These are phyloP conservation scores for Sugiyamaella chiloensis DNA, from an alignment of 805 yeast species.

Conservation along the genomic window DNA sequence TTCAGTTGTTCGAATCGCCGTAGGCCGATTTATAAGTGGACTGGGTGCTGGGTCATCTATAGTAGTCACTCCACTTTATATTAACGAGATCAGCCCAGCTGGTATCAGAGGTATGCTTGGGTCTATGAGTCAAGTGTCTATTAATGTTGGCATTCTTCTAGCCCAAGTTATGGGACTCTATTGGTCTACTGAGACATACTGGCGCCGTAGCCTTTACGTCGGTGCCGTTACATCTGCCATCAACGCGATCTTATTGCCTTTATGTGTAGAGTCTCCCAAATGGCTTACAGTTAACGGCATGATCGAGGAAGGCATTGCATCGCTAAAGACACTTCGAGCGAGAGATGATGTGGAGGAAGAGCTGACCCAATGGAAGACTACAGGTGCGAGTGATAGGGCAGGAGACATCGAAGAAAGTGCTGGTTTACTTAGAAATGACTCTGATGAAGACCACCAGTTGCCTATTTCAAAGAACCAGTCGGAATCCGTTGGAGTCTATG, in stretches of 20 bases:
- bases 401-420: slow-evolving; percentile 3
- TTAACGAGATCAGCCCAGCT: slow-evolving; percentile 76
- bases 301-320: slow-evolving; percentile 41
- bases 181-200: slow-evolving; percentile 61
- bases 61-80: slow-evolving; percentile 78
- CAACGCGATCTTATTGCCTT: slow-evolving; percentile 41
- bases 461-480: too few relatives aligned
- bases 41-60: slow-evolving; percentile 84
- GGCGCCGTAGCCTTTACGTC: slow-evolving; percentile 69
- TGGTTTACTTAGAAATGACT: slow-evolving; percentile 3
- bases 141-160: slow-evolving; percentile 77
- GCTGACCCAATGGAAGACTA: slow-evolving; percentile 24
- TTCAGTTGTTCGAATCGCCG: slow-evolving; percentile 41
- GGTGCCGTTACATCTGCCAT: slow-evolving; percentile 55
- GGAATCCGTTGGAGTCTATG: slow-evolving; percentile 17
- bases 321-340: slow-evolving; percentile 38
- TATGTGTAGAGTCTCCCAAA: slow-evolving; percentile 72
- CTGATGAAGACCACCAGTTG: slow-evolving; percentile 20
- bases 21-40: slow-evolving; percentile 79
- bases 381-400: not conserved
- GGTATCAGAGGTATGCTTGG: slow-evolving; percentile 75
- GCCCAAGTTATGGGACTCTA: slow-evolving; percentile 72
- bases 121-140: slow-evolving; percentile 81
- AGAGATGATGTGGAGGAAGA: slow-evolving; percentile 28
- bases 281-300: slow-evolving; percentile 63